Conservation (phyloP, 768 basidiomycete genomes). For the Cystofilobasidium bisporidii region DNA sequence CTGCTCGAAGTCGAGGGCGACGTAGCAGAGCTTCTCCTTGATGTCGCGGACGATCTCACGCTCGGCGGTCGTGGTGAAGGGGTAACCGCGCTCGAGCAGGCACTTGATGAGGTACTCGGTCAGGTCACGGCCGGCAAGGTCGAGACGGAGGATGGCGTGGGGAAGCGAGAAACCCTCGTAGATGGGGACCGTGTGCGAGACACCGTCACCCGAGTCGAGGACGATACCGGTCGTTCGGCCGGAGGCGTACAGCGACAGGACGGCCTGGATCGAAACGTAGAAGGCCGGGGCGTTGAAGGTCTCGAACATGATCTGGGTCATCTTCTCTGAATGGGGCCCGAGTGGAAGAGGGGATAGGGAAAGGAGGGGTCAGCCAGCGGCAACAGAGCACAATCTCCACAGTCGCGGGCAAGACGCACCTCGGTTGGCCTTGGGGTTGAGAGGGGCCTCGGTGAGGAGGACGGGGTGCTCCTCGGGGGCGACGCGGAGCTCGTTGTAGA, state of each 20-base stretch:
- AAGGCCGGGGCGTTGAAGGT: constrained; percentile 88
- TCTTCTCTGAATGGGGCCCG: constrained; percentile 29
- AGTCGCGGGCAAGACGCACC: constrained; percentile 44
- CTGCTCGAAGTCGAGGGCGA: constrained; percentile 87
- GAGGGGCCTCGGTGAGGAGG: constrained; percentile 79
- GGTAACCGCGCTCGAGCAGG: constrained; percentile 81
- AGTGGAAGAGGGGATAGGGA: too few relatives aligned
- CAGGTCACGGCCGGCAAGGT: constrained; percentile 83
- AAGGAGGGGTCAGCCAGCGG: not conserved
- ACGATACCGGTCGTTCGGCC: constrained; percentile 72
- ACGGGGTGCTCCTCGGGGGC: constrained; percentile 89
- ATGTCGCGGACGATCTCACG: constrained; percentile 92
- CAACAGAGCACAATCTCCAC: too few relatives aligned
- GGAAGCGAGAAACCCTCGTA: constrained; percentile 88
- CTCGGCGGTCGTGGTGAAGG: constrained; percentile 87
- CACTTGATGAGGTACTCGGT: constrained; percentile 70
- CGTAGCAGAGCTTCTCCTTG: constrained; percentile 95
- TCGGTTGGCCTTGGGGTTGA: constrained; percentile 90
- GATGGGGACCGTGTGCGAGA: constrained; percentile 90
- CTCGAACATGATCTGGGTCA: constrained; percentile 90
- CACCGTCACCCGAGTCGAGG: constrained; percentile 92
- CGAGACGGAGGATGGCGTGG: constrained; percentile 84
- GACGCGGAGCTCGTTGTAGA: constrained; percentile 90
- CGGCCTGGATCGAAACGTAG: constrained; percentile 86
- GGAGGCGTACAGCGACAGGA: constrained; percentile 51